phyloP scores from a whole-genome alignment of 495 filamentous ascomycete genomes.

The Talaromyces stipitatus region DNA sequence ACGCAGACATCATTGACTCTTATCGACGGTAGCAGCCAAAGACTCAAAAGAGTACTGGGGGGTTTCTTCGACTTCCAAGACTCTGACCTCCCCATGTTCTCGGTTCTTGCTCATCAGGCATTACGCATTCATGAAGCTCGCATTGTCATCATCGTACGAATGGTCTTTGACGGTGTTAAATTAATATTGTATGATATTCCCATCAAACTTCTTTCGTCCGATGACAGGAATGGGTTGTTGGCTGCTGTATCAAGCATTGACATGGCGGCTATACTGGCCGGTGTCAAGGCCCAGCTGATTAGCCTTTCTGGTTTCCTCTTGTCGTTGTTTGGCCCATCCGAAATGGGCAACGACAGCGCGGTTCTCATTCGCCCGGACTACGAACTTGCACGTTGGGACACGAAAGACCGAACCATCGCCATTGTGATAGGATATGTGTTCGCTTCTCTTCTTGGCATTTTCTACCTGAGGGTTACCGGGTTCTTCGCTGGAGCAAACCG shows the following conservation, averaged over 20 bases:
- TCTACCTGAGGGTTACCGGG: conserved; percentile 66
- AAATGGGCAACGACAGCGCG: not conserved
- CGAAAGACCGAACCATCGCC: conserved; percentile 68
- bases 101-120: conserved; percentile 52
- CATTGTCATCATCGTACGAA: conserved; percentile 15
- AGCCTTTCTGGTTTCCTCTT: not conserved
- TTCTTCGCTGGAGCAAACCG: conserved; percentile 57
- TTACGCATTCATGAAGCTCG: conserved; percentile 42
- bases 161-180: conserved; percentile 15
- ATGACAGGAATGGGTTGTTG: not conserved
- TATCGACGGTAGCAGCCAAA: conserved; percentile 36
- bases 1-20: conserved; percentile 39
- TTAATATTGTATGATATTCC: conserved; percentile 35
- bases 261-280: not conserved
- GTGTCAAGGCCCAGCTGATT: not conserved
- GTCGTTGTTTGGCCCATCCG: not conserved
- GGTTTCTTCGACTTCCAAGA: conserved; percentile 39
- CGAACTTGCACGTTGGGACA: conserved; percentile 66
- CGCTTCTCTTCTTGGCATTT: conserved; percentile 60
- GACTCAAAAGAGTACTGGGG: conserved; percentile 35
- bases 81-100: conserved; percentile 54
- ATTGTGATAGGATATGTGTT: conserved; percentile 74
- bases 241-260: not conserved
- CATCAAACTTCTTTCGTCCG: conserved; percentile 19
- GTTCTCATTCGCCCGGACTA: conserved; percentile 37